Base-by-base conservation (phyloP, 352 stramenopile species). In the Plasmopara muralis region DNA sequence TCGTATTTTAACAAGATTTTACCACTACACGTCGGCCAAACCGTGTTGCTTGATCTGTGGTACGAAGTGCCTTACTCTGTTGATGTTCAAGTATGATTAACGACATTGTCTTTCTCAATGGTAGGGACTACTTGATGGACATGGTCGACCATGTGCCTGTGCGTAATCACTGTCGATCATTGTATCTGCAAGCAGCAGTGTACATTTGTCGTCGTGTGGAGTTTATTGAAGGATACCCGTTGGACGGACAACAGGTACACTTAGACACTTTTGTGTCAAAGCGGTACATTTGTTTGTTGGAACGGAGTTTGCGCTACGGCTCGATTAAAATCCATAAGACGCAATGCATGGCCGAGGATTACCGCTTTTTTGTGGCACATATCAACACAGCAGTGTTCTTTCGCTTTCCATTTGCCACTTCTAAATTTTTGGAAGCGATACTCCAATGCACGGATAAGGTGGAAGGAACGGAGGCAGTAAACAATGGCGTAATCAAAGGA, bases 131-230 rank as follows among this genome's bases (percentile, higher is more conserved):
- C 50, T 57, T 89, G 28, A 76, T 93, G 65, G 80, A 93, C 55
- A 87, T 89, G 74, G 79, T 79, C 39, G 80, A 93, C 31, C 66
- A 76, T 28, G 76, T 93, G 39, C 77, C 83, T 1, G 66, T 85
- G 34, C 77, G 80, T 14, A 89, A 89, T 40, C 77, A 70, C 45
- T 85, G 72, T 33, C 77, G 77, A 5, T 67, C 72, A 49, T 58
- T 93, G 33, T 89, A 88, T 53, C 56, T 91, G 52, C 80, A 87
- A 38, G 63, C 73, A 33, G 74, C 77, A 5, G 65, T 67, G 38
- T 93, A 84, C 53, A 84, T 91, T 40, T 81, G 66, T 29, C 83
- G 80, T 33, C 83, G 83, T 20, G 70, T 85, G 31, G 83, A 93
- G 65, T 93, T 93, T 51, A 77, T 88, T 20, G 68, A 77, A 29